A percentile compares a stretch with the other conserved stretches of the same genome.
phyloP scores from a whole-genome alignment of 1,139 yeast genomes.

The Candida labiduridarum region DNA sequence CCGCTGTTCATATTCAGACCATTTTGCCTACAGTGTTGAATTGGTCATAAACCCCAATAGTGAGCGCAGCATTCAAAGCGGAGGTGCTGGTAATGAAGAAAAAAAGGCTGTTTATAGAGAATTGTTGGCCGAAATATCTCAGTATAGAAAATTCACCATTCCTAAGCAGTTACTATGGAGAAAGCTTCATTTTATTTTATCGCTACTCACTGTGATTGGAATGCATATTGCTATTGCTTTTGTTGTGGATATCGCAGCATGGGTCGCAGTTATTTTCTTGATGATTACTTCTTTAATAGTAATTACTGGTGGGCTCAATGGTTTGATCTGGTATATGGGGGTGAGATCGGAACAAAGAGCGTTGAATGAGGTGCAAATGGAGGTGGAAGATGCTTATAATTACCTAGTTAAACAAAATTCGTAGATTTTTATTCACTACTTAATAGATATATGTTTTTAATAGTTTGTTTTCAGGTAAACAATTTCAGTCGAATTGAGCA shows the following conservation, averaged over 20 bases:
- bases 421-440: neutral
- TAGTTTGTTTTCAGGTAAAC: too few species aligned
- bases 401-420: constrained; percentile 11
- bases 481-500: neutral
- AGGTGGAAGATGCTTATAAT: constrained; percentile 50
- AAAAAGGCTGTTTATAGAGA: constrained; percentile 54
- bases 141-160: constrained; percentile 56
- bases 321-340: constrained; percentile 75
- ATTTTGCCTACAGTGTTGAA: constrained; percentile 81
- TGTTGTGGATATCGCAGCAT: constrained; percentile 40
- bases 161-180: constrained; percentile 69
- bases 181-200: constrained; percentile 59
- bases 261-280: constrained; percentile 42
- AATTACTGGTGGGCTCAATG: constrained; percentile 72
- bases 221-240: constrained; percentile 57
- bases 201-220: constrained; percentile 39
- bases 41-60: constrained; percentile 25
- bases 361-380: constrained; percentile 65
- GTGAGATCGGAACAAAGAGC: constrained; percentile 81
- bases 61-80: constrained; percentile 6
- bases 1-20: constrained; percentile 82
- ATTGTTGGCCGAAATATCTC: constrained; percentile 53
- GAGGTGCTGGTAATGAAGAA: constrained; percentile 9
- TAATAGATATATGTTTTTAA: too few species aligned
- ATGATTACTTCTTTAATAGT: constrained; percentile 54